Base-by-base conservation (phyloP, 1,284 basidiomycete genomes). In the Ustilago sp. region DNA sequence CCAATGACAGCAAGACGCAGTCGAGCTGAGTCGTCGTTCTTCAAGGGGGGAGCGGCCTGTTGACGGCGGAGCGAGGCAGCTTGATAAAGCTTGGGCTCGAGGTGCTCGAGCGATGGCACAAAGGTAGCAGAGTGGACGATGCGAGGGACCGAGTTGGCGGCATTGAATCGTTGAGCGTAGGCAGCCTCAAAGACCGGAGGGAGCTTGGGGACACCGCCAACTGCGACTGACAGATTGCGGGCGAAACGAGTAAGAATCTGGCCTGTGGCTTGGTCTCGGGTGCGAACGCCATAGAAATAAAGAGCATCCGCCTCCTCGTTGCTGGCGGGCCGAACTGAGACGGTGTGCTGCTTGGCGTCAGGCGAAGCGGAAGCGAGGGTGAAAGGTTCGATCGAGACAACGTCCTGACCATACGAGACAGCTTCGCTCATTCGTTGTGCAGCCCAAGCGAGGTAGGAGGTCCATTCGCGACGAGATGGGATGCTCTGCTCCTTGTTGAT, bases 381-480 rank as follows among this genome's bases (percentile, higher is more conserved):
- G 48, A 81, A 54, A 5, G 83, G 79, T 51, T 83, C 77, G 65
- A 85, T 79, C 54, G 76, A 72, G 19, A 79, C 23, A 12, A 85
- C 82, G 34, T 77, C 67, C 53, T 81, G 77, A 43, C 80, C 79
- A 43, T 85, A 85, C 36, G 67, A 72, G 11, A 80, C 81, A 19
- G 63, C 72, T 15, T 80, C 65, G 36, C 66, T 61, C 84, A 86
- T 83, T 32, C 82, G 71, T 31, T 62, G 64, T 5, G 84, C 83
- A 35, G 81, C 81, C 83, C 84, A 86, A 2, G 82, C 76, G 43
- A 86, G 76, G 65, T 86, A 86, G 12, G 83, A 82, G 50, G 81
- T 84, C 84, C 84, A 86, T 57, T 86, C 84, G 15, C 84, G 71
- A 43, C 84, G 78, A 59, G 77, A 81, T 31, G 84, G 84, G 9